Evolutionary conservation across 495 filamentous ascomycete genomes (phyloP), one percentile per base, ranked within the genome.

Genomic region (Aspergillus olivimuriae): DNA sequence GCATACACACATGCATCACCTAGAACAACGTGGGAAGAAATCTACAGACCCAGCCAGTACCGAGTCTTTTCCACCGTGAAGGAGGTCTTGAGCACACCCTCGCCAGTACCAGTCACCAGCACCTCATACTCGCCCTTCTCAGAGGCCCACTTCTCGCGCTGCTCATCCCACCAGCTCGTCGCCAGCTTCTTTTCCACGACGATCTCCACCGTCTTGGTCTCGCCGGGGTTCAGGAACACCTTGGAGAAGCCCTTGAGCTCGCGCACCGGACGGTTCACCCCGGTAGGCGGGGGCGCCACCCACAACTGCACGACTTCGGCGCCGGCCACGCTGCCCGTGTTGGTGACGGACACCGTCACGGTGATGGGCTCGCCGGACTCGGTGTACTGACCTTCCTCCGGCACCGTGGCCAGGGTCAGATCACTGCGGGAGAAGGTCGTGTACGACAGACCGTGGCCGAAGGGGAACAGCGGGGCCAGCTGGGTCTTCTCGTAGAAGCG

Each of bases 381-480:
- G 3, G 41, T 15, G 40, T 56, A 55, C n/a, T 46, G 42, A 62
- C 60, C 2, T 23, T 58, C 42, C 31, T 65, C 64, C 0, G 61
- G 60, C 0, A 45, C 41, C 3, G 62, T 63, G 15, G 44, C 16
- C 19, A 87, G 61, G 1, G 65, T 70, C 14, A 86, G 75, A 16
- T 78, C 64, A 10, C 78, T 77, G 56, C 87, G 87, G 22, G 70
- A 61, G 57, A 94, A 94, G 4, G 71, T 80, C 0, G 87, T 87
- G 61, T 92, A 94, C 0, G 83, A 87, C 8, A 94, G 76, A 16
- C 88, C 88, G 57, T 91, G 81, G 34, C 88, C 87, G 54, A 94
- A 94, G 35, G 82, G 71, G 65, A 92, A 92, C 0, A 83, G 72
- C 0, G 86, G 81, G 1, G 68, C 62, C 23, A 84, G 67, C 10